A percentile compares a stretch with the other conserved stretches of the same genome.
Evolutionary conservation across 2,329 filamentous ascomycete genomes (phyloP).

Genomic region (Aspergillus unguis): DNA sequence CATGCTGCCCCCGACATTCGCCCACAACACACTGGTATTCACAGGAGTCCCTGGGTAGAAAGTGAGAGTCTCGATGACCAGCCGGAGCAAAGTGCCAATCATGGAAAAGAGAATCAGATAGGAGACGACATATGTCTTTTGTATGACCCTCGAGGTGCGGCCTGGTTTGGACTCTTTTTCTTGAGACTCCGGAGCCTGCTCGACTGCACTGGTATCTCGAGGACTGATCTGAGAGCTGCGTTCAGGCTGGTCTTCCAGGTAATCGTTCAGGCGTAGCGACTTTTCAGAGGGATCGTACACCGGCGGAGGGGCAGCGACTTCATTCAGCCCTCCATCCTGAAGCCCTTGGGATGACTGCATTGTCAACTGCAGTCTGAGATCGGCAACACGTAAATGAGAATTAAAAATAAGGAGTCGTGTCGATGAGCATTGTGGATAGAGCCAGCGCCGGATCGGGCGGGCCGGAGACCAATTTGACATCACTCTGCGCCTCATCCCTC

Average conservation of each 20-base stretch:
- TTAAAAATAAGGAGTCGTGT: no score
- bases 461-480: not conserved
- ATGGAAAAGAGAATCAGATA: not conserved
- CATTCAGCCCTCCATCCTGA: not conserved
- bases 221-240: not conserved
- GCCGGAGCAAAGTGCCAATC: not conserved
- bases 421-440: not conserved
- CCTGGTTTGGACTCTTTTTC: not conserved
- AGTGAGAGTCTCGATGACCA: conserved; percentile 69
- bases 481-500: not conserved
- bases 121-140: not conserved
- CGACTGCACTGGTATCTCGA: not conserved
- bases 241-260: not conserved
- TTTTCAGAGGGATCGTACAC: not conserved
- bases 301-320: not conserved
- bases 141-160: not conserved
- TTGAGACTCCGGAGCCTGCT: not conserved
- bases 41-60: conserved; percentile 73
- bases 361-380: not conserved
- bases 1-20: conserved; percentile 74
- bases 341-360: not conserved
- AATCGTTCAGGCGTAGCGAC: not conserved
- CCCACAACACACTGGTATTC: conserved; percentile 71
- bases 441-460: not conserved
- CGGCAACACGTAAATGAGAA: not conserved